phyloP scores from a whole-genome alignment of 2,329 filamentous ascomycete species.

The Aspergillus amoenus region DNA sequence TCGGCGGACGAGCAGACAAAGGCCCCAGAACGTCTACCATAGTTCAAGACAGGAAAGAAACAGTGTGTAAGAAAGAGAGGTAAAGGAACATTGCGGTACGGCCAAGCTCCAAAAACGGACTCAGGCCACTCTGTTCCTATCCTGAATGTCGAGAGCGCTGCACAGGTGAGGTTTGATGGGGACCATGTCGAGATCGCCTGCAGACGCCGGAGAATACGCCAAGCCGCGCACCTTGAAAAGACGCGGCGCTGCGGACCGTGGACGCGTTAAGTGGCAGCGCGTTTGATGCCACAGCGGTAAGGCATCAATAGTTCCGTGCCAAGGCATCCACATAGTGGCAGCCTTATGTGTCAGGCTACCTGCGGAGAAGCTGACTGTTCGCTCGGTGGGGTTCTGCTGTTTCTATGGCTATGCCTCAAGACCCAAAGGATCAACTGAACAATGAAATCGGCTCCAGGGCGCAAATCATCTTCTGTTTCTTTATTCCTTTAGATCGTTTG shows the following conservation, averaged over 20 bases:
- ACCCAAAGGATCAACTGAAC: conserved; percentile 5
- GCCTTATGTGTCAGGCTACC: conserved; percentile 5
- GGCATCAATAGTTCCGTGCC: conserved; percentile 18
- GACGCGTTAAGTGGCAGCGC: conserved; percentile 37
- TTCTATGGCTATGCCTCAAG: neutral
- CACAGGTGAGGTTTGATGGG: conserved; percentile 9
- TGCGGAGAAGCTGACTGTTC: conserved; percentile 16
- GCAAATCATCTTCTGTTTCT: neutral
- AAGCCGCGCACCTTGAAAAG: conserved; percentile 19
- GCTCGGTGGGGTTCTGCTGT: conserved; percentile 18
- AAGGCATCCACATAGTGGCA: conserved; percentile 1
- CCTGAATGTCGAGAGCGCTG: conserved; percentile 11
- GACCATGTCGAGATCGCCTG: conserved; percentile 9
- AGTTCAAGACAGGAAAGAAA: conserved; percentile 26
- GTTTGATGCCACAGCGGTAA: conserved; percentile 21
- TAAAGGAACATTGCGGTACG: conserved; percentile 31
- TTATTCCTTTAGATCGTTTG: neutral
- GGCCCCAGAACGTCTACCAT: conserved; percentile 48
- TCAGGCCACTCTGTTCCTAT: conserved; percentile 22
- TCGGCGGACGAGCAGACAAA: conserved; percentile 55
- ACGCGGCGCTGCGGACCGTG: conserved; percentile 16
- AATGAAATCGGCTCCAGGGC: conserved; percentile 3
- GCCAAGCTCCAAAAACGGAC: conserved; percentile 10
- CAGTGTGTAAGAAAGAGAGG: conserved; percentile 16
- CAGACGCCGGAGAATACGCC: conserved; percentile 18